Evolutionary conservation across 2,329 filamentous ascomycete genomes (phyloP), one percentile per base, ranked within the genome.

Genomic region (Tympanopsis confertula): DNA sequence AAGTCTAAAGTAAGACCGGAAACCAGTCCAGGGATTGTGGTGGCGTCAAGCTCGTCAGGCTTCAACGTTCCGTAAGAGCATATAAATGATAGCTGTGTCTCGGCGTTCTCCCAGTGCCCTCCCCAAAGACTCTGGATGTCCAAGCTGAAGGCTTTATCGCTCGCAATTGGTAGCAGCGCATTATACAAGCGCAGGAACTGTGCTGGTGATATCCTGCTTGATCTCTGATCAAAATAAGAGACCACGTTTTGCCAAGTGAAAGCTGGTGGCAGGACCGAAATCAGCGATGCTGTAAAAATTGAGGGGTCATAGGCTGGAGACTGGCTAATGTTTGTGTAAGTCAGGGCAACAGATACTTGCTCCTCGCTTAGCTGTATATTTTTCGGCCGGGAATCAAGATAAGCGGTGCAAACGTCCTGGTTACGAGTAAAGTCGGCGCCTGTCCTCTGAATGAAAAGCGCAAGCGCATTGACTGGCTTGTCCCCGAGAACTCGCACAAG

Each of bases 51-150:
- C 49, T 88, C 75, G 19, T 85, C 74, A 0, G 81, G 71, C 10
- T 73, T 75, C 40, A 88, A 71, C 3, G 22, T 10, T 7, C 22
- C 22, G 54, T 89, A 95, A 14, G 87, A 86, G 45, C 82, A 82
- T 38, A 96, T 76, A 54, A 96, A 95, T n/a, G 88, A 93, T 24
- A 98, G 65, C 46, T 96, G 89, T 0, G 91, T 86, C 44, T 94
- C 79, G 13, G 82, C 74, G 47, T 93, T 77, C 44, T 81, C 77
- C 89, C 93, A 98, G 43, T 75, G 22, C 50, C 88, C 88, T 41
- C 88, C 88, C 88, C 91, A 96, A 17, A 98, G 66, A 28, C 71
- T 72, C 55, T 95, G 87, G 33, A 98, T 82, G 53, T 95, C 86
- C 47, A 96, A 78, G 19, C 65, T 65, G 13, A 71, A 63, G 35